Evolutionary conservation across 2,329 filamentous ascomycete genomes (phyloP).

Genomic region (Aureobasidium sp.): DNA sequence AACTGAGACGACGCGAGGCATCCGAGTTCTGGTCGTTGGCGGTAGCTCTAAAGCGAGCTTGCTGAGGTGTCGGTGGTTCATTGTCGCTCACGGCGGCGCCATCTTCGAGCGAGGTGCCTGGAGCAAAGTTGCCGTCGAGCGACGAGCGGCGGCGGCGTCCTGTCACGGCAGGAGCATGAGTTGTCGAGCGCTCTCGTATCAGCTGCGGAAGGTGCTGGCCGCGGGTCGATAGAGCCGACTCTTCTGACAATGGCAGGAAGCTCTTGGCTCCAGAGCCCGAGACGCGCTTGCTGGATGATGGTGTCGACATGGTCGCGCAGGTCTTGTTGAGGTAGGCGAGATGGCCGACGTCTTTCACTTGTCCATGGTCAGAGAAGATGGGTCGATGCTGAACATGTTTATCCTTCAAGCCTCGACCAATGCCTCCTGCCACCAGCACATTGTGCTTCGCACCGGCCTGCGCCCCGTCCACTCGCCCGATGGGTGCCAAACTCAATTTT

Average conservation of each 20-base stretch:
- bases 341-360: background rate
- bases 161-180: conserved; percentile 17
- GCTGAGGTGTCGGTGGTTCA: background rate
- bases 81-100: conserved; percentile 8
- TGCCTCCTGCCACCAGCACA: background rate
- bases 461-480: background rate
- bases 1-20: conserved; percentile 30
- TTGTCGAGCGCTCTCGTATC: conserved; percentile 21
- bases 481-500: background rate
- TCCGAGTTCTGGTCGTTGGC: background rate
- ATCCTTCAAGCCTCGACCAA: background rate
- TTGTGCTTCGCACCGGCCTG: background rate
- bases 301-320: conserved; percentile 1
- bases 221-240: conserved; percentile 34
- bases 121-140: conserved; percentile 12
- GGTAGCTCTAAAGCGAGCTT: background rate
- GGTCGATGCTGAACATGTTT: background rate
- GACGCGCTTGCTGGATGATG: background rate
- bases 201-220: conserved; percentile 35
- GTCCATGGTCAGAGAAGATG: background rate
- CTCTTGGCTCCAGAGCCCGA: conserved; percentile 25
- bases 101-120: conserved; percentile 10
- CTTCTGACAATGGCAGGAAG: conserved; percentile 35
- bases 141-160: conserved; percentile 2
- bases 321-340: background rate